Evolutionary conservation across 768 basidiomycete species (phyloP).

Genomic region (Astraeus odoratus): DNA sequence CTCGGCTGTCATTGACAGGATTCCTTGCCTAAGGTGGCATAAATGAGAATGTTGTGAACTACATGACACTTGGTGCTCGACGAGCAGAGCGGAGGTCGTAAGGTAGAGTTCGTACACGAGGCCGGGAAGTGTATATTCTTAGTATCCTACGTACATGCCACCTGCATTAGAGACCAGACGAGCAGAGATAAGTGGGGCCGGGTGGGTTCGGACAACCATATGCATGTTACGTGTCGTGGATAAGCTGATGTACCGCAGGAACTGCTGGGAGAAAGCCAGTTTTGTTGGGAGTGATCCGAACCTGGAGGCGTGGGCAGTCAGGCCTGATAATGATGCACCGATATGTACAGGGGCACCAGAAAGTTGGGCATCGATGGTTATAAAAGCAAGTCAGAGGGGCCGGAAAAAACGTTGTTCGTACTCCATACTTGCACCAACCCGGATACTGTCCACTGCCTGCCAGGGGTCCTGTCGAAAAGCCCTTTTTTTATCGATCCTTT

Average conservation of each 20-base stretch:
- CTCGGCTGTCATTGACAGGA: neutral
- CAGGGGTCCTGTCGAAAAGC: neutral
- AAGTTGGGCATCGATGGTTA: conserved; percentile 19
- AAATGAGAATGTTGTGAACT: too few species aligned
- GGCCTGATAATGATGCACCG: conserved; percentile 11
- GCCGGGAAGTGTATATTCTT: too few species aligned
- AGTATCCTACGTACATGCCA: neutral
- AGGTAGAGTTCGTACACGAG: too few species aligned
- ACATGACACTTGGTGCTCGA: too few species aligned
- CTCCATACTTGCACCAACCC: conserved; percentile 1
- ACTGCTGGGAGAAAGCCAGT: conserved; percentile 4
- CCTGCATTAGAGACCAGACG: too few species aligned
- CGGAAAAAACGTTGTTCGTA: conserved; percentile 6
- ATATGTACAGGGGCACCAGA: conserved; percentile 22
- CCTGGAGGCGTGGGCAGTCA: conserved; percentile 6
- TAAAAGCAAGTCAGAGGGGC: conserved; percentile 21
- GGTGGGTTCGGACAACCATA: neutral
- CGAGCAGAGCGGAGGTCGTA: too few species aligned
- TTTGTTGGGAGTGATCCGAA: conserved; percentile 7
- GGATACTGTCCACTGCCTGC: neutral
- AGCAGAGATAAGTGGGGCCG: neutral
- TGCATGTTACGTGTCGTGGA: neutral
- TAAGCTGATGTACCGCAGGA: too few species aligned
- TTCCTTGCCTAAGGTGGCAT: too few species aligned
- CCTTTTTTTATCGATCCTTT: conserved; percentile 1